These are phyloP conservation scores for Sisymbrium irio DNA, from an alignment of 345 rosid species.

Conservation along the genomic window DNA sequence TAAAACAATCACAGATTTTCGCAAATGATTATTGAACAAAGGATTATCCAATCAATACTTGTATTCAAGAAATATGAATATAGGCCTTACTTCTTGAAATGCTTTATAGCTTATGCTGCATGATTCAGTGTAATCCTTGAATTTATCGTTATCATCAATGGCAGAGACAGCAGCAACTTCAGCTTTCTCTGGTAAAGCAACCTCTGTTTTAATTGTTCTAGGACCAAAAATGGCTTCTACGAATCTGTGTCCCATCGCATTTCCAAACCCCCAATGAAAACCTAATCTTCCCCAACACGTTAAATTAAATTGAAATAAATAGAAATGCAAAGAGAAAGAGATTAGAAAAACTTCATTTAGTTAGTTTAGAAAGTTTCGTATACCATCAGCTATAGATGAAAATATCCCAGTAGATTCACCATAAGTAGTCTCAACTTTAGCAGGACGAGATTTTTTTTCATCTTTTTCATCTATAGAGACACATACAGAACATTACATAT, in stretches of 20 bases:
- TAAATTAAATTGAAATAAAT: background rate
- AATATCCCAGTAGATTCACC: background rate
- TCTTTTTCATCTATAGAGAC: constrained; percentile 1
- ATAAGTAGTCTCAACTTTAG: background rate
- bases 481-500: background rate
- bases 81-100: constrained; percentile 17
- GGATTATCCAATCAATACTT: background rate
- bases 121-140: background rate
- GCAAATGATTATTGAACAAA: background rate
- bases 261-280: background rate
- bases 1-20: background rate
- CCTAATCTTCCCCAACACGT: background rate
- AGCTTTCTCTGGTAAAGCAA: background rate
- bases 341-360: background rate
- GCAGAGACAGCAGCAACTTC: constrained; percentile 17
- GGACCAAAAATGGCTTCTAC: constrained; percentile 14
- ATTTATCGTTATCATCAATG: constrained; percentile 14
- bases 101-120: constrained; percentile 7
- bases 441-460: constrained; percentile 1
- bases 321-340: background rate
- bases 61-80: background rate
- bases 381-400: constrained; percentile 9
- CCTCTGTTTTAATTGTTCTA: constrained; percentile 12
- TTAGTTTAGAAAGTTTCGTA: background rate
- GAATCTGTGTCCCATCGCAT: constrained; percentile 14